phyloP scores from a whole-genome alignment of 2,329 filamentous ascomycete species.

The Sarocladium kiliense region DNA sequence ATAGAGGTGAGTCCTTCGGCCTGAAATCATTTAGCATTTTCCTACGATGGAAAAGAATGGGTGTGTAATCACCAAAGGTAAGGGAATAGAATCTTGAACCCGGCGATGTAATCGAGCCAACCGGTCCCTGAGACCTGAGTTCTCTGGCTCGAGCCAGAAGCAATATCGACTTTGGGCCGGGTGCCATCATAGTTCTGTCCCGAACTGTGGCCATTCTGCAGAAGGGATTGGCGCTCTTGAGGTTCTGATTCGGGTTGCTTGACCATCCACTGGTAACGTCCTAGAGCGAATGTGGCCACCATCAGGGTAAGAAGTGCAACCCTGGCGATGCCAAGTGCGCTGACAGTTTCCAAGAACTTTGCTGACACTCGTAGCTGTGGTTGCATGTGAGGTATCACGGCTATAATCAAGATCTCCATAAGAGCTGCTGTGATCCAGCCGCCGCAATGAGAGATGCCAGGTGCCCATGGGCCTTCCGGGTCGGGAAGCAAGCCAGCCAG shows the following conservation, averaged over 20 bases:
- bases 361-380: slow-evolving; percentile 22
- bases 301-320: slow-evolving; percentile 28
- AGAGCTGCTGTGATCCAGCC: slow-evolving; percentile 31
- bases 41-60: background rate
- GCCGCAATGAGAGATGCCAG: slow-evolving; percentile 27
- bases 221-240: slow-evolving; percentile 32
- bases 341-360: slow-evolving; percentile 24
- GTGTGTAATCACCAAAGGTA: slow-evolving; percentile 33
- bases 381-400: slow-evolving; percentile 26
- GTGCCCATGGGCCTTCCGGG: slow-evolving; percentile 38
- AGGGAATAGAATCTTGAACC: slow-evolving; percentile 38
- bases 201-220: slow-evolving; percentile 31
- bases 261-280: slow-evolving; percentile 25
- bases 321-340: slow-evolving; percentile 25
- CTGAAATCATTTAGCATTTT: slow-evolving; percentile 16
- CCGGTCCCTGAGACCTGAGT: slow-evolving; percentile 29
- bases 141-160: slow-evolving; percentile 13
- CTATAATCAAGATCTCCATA: slow-evolving; percentile 30
- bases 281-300: slow-evolving; percentile 23
- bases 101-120: slow-evolving; percentile 42
- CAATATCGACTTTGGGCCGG: slow-evolving; percentile 10
- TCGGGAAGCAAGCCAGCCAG: slow-evolving; percentile 36
- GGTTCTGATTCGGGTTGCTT: slow-evolving; percentile 20
- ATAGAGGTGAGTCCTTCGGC: slow-evolving; percentile 35
- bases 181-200: slow-evolving; percentile 22